Conservation (phyloP, 805 yeast species). For the Pichia kluyveri region DNA sequence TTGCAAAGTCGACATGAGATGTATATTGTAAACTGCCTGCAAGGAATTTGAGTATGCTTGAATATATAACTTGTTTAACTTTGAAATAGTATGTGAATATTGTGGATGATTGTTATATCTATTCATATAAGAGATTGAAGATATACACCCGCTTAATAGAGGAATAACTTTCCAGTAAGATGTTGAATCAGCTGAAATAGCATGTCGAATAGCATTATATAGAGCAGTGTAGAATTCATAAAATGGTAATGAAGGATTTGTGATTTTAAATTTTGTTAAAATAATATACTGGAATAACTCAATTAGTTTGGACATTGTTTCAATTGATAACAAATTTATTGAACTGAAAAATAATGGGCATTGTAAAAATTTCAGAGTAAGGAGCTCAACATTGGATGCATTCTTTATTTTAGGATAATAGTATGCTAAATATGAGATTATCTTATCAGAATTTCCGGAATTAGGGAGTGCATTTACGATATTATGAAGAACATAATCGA, state of each 20-base stretch:
- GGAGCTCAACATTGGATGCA: constrained; percentile 35
- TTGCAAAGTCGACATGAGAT: neutral
- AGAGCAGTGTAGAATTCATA: constrained; percentile 30
- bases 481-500: constrained; percentile 39
- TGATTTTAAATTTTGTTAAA: constrained; percentile 36
- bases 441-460: constrained; percentile 19
- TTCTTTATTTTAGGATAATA: constrained; percentile 42
- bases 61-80: neutral
- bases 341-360: constrained; percentile 29
- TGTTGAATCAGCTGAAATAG: constrained; percentile 8
- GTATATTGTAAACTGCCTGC: neutral
- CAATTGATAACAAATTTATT: constrained; percentile 18
- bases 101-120: constrained; percentile 20
- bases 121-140: constrained; percentile 25
- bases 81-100: constrained; percentile 16
- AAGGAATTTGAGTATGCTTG: neutral
- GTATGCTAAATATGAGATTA: constrained; percentile 40
- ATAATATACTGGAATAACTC: constrained; percentile 40
- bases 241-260: constrained; percentile 40
- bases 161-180: constrained; percentile 39
- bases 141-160: constrained; percentile 34
- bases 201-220: constrained; percentile 3
- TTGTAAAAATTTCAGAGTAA: constrained; percentile 36
- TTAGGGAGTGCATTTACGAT: constrained; percentile 29
- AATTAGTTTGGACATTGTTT: constrained; percentile 30